Conservation (phyloP, 2,329 filamentous ascomycete species). For the Spiromastix sp. region DNA sequence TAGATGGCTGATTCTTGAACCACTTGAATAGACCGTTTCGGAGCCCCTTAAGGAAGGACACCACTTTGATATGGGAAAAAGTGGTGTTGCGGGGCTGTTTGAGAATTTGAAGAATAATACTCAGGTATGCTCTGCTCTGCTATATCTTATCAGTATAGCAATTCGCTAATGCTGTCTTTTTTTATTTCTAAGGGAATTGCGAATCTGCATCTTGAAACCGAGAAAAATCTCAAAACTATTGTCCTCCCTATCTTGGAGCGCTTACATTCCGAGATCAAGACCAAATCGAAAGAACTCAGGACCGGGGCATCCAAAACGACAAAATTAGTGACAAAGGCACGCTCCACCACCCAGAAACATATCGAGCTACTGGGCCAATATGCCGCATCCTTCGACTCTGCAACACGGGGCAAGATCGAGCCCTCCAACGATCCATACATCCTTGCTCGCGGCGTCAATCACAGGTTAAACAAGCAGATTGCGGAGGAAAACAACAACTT, state of each 20-base stretch:
- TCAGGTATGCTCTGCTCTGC: slow-evolving; percentile 39
- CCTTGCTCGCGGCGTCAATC: slow-evolving; percentile 65
- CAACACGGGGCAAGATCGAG: slow-evolving; percentile 56
- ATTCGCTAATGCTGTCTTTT: background rate
- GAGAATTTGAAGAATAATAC: slow-evolving; percentile 92
- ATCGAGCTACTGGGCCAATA: slow-evolving; percentile 89
- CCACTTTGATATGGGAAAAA: slow-evolving; percentile 85
- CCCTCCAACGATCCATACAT: slow-evolving; percentile 80
- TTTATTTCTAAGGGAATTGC: slow-evolving; percentile 81
- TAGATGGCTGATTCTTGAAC: too few species aligned
- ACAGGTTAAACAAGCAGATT: slow-evolving; percentile 83
- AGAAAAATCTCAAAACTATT: slow-evolving; percentile 76
- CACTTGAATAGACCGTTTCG: slow-evolving; percentile 71
- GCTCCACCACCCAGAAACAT: slow-evolving; percentile 80
- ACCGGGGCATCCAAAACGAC: slow-evolving; percentile 71
- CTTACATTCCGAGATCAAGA: slow-evolving; percentile 92
- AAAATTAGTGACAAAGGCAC: slow-evolving; percentile 86
- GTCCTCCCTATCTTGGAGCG: slow-evolving; percentile 83
- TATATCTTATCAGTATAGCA: background rate
- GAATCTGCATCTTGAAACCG: slow-evolving; percentile 82
- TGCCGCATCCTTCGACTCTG: slow-evolving; percentile 66
- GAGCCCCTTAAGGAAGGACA: slow-evolving; percentile 79
- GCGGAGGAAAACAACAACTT: slow-evolving; percentile 92
- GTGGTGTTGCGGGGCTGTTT: slow-evolving; percentile 80
- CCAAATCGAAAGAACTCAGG: slow-evolving; percentile 82